Evolutionary conservation across 805 yeast genomes (phyloP), one percentile per base, ranked within the genome.

Genomic region (Candida chilensis): DNA sequence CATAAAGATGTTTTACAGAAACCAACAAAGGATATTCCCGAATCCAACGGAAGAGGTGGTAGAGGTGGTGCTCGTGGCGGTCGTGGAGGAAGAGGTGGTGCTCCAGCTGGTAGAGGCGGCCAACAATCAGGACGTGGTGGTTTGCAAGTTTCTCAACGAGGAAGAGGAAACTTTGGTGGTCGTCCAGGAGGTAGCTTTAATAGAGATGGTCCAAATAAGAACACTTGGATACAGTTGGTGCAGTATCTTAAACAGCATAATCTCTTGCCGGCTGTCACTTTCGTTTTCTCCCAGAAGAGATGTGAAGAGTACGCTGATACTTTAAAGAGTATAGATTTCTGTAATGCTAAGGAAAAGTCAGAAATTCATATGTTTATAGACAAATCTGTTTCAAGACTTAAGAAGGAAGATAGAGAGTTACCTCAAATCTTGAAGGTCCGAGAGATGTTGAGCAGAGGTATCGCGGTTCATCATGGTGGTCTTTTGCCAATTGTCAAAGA

Each of bases 401-500:
- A 84, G 45, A 81, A 78, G 42, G 98, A 92, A 45, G 98, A 92
- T 50, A 69, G 97, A 38, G 90, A 82, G 33, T 62, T 92, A 29
- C 97, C 98, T 1, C 98, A 92, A 55, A 90, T 92, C 35, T 39
- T 84, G 36, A 76, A 82, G 39, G 68, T 90, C 35, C 68, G 94
- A 41, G 94, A 86, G 18, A 64, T 90, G 67, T 55, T 92, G 26
- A 71, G 85, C 27, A 67, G 96, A 47, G 98, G 98, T 33, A 82
- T 92, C 37, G 96, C 95, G 1, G 94, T 88, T 2, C 97, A 88
- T 50, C 96, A 88, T 54, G 94, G 95, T 48, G 97, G 97, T 1
- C 57, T 88, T 35, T 57, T 88, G 34, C 97, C 97, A 0, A 88
- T 88, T 24, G 94, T 88, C 17, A 88, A 88, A 46, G 97, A 88